Base-by-base conservation (phyloP, 345 rosid species). In the Mangifera indica region DNA sequence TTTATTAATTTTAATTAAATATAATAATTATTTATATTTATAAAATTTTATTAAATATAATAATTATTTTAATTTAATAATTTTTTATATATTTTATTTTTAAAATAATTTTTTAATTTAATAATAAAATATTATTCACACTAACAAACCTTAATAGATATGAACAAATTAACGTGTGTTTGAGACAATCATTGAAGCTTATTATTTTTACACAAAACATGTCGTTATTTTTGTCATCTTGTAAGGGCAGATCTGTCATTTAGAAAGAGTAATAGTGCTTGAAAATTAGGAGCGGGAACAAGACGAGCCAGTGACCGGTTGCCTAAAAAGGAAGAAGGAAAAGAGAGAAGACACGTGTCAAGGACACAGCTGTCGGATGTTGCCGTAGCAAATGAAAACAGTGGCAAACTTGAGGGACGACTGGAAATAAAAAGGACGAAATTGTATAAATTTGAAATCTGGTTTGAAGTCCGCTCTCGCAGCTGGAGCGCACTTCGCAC, bases 331-430 rank as follows among this genome's bases (percentile, higher is more conserved):
- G 17, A 29, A 21, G 5, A 58, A 48, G 29, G 7, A 26, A 21
- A 5, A 29, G 32, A 14, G 18, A 55, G 77, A 79, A 55, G 77
- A 79, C 80, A 78, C 74, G 81, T 83, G 84, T 79, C 87, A 65
- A 69, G 62, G 58, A 67, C 75, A 65, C 70, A 66, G 82, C 79
- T 78, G 83, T 84, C 80, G 83, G 85, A 77, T 81, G 75, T 78
- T 83, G 81, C 70, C 81, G 81, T 10, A 67, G 73, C 83, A 75
- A 74, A 12, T 1, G 55, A 66, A 69, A 58, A 58, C 71, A 45
- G 71, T 56, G 49, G 49, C 25, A 1, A 17, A n/a, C 25, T 37
- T 7, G 10, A 25, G 49, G 1, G 20, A 20, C 44, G 4, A 21
- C n/a, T n/a, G 6, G 5, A 60, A 37, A 5, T 2, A 21, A 34